Percentiles rank a stretch among this genome's conserved stretches.
These are phyloP conservation scores for Herpetospermum pedunculosum DNA, from an alignment of 306 rosid species.

Conservation along the genomic window DNA sequence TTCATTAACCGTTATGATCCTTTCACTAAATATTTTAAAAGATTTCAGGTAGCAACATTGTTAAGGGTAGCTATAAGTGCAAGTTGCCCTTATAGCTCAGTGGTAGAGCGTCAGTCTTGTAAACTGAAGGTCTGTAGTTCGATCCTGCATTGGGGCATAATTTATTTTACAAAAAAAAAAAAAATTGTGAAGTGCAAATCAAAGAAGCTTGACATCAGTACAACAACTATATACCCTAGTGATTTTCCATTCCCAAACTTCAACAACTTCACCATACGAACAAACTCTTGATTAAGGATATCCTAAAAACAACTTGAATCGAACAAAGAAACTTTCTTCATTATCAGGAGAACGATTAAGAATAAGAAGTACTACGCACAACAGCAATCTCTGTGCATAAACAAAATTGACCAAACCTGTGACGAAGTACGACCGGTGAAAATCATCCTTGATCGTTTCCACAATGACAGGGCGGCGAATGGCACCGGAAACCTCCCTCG, in stretches of 20 bases:
- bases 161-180: too few relatives aligned
- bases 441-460: constrained; percentile 41
- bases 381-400: neutral
- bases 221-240: neutral
- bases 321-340: neutral
- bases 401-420: constrained; percentile 25
- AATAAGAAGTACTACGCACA: too few relatives aligned
- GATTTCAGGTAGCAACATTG: too few relatives aligned
- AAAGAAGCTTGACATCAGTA: neutral
- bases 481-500: constrained; percentile 26
- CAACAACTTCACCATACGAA: neutral
- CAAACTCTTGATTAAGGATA: neutral
- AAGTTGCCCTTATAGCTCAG: too few relatives aligned
- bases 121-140: too few relatives aligned
- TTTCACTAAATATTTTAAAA: too few relatives aligned
- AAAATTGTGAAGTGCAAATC: neutral
- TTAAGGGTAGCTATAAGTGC: too few relatives aligned
- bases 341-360: neutral
- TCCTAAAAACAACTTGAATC: neutral
- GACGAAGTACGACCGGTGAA: constrained; percentile 46
- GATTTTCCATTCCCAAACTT: neutral
- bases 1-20: too few relatives aligned
- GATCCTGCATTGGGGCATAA: too few relatives aligned
- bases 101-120: too few relatives aligned
- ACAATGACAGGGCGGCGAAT: constrained; percentile 41